Conservation (phyloP, 768 basidiomycete species). For the Mycena venus region DNA sequence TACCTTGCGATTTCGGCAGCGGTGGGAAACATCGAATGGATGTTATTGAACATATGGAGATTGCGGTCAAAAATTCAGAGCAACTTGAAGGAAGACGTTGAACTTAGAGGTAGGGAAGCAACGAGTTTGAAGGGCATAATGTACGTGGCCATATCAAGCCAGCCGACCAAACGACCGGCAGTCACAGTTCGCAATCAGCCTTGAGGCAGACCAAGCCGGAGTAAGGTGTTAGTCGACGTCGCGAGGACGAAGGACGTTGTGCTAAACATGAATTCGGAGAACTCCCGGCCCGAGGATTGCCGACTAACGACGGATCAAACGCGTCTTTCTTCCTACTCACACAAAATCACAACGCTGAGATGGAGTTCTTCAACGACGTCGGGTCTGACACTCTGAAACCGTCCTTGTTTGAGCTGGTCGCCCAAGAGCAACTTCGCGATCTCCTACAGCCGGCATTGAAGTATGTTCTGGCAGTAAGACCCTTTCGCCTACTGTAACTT, state of each 20-base stretch:
- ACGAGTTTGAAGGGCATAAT: conserved; percentile 15
- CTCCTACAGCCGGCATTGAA: conserved; percentile 94
- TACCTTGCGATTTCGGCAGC: conserved; percentile 25
- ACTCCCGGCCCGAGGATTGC: neutral
- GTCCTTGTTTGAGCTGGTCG: conserved; percentile 91
- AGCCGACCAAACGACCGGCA: neutral
- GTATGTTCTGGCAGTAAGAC: conserved; percentile 89
- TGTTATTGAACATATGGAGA: conserved; percentile 22
- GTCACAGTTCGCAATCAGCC: neutral
- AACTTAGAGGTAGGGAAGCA: neutral
- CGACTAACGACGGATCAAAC: neutral
- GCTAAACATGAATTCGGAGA: too few species aligned
- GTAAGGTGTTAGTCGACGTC: neutral
- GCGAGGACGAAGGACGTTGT: neutral
- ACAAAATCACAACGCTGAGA: conserved; percentile 38
- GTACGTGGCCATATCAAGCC: neutral
- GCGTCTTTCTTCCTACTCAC: too few species aligned
- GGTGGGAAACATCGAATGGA: conserved; percentile 17
- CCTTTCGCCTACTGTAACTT: neutral
- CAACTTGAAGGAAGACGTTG: neutral
- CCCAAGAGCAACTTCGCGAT: conserved; percentile 93
- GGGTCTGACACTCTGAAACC: conserved; percentile 82
- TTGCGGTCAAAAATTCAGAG: neutral
- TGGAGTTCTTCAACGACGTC: conserved; percentile 88
- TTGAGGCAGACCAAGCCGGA: conserved; percentile 3